Conservation (phyloP, 1,139 yeast genomes). For the Zhuliangozyma blackwelliae region DNA sequence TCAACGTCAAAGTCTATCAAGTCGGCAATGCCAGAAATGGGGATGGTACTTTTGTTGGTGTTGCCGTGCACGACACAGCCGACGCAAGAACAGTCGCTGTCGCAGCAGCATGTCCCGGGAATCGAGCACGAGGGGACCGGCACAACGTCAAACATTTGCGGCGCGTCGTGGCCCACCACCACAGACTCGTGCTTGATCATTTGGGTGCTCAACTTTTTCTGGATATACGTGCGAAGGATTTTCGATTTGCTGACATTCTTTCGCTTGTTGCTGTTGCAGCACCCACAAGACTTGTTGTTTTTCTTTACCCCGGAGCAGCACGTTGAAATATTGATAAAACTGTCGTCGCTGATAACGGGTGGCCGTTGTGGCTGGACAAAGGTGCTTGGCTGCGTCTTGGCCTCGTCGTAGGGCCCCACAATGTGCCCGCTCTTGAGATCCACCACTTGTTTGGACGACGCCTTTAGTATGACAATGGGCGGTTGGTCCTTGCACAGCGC, state of each 20-base stretch:
- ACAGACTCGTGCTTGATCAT: not conserved
- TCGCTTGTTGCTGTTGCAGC: slow-evolving; percentile 21
- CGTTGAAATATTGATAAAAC: slow-evolving; percentile 31
- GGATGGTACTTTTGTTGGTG: slow-evolving; percentile 3
- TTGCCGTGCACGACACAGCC: slow-evolving; percentile 46
- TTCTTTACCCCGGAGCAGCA: slow-evolving; percentile 25
- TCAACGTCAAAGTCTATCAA: slow-evolving; percentile 2
- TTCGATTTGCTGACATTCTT: slow-evolving; percentile 28
- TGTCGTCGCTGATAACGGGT: slow-evolving; percentile 28
- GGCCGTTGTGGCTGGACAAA: slow-evolving; percentile 17
- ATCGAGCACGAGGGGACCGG: slow-evolving; percentile 39
- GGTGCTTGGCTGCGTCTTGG: slow-evolving; percentile 9
- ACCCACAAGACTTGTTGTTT: slow-evolving; percentile 10
- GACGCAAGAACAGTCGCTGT: slow-evolving; percentile 42
- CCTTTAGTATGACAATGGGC: slow-evolving; percentile 42
- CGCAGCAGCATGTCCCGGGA: slow-evolving; percentile 51
- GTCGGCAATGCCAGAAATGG: not conserved
- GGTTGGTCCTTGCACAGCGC: slow-evolving; percentile 12
- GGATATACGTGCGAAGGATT: slow-evolving; percentile 34
- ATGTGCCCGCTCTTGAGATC: slow-evolving; percentile 45
- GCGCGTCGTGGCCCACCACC: not conserved
- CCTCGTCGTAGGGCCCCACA: slow-evolving; percentile 36
- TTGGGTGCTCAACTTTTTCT: slow-evolving; percentile 12
- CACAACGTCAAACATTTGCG: slow-evolving; percentile 19
- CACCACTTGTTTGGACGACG: slow-evolving; percentile 48